Evolutionary conservation across 2,329 filamentous ascomycete genomes (phyloP).

Genomic region (Botrytis cinerea): DNA sequence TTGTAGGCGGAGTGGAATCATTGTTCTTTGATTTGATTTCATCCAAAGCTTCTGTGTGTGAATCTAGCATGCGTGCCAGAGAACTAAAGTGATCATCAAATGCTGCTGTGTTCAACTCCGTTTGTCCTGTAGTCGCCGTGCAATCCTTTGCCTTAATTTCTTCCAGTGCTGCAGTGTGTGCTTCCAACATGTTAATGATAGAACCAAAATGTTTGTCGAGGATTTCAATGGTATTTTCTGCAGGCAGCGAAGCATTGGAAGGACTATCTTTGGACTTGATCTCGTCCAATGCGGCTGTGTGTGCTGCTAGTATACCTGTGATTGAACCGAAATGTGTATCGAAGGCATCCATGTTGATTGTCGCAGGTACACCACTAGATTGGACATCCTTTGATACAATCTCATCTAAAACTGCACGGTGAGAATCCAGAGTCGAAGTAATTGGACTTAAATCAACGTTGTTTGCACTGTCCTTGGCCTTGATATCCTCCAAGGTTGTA

Average conservation of each 20-base stretch:
- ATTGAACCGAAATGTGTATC: slow-evolving; percentile 26
- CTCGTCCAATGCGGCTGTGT: slow-evolving; percentile 29
- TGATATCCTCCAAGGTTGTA: slow-evolving; percentile 28
- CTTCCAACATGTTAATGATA: slow-evolving; percentile 25
- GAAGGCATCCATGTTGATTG: slow-evolving; percentile 6
- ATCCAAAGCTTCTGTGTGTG: slow-evolving; percentile 25
- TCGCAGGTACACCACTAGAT: neutral
- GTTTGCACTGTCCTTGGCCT: slow-evolving; percentile 1
- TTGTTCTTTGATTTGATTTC: slow-evolving; percentile 7
- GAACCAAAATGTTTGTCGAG: slow-evolving; percentile 24
- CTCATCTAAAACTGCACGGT: slow-evolving; percentile 23
- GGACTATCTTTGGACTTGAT: slow-evolving; percentile 25
- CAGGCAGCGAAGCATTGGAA: neutral
- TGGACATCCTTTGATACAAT: slow-evolving; percentile 19
- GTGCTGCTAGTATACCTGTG: slow-evolving; percentile 25
- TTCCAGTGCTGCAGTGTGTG: slow-evolving; percentile 28
- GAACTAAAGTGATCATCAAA: slow-evolving; percentile 24
- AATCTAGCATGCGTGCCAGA: slow-evolving; percentile 26
- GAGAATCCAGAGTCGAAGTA: slow-evolving; percentile 15
- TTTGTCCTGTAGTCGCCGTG: neutral
- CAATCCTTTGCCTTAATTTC: slow-evolving; percentile 28
- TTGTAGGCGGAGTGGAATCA: neutral
- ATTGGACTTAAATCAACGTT: slow-evolving; percentile 13
- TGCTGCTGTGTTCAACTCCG: neutral
- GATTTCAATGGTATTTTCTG: neutral